Evolutionary conservation across 495 filamentous ascomycete species (phyloP).

Genomic region (Penicillium arizonense): DNA sequence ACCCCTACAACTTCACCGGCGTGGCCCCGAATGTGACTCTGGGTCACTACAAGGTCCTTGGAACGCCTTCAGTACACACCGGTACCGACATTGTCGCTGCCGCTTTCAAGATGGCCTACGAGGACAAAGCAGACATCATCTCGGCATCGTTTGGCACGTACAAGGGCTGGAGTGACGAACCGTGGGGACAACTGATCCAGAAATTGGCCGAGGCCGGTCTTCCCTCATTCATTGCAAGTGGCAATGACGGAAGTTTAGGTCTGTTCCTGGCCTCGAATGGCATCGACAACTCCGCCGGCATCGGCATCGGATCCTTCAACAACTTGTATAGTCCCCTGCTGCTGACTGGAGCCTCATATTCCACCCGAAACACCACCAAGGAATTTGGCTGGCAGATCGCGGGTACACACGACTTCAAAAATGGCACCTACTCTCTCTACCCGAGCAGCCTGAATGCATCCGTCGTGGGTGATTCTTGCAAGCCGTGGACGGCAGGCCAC

Average conservation of each 20-base stretch:
- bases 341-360: constrained; percentile 11
- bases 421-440: constrained; percentile 38
- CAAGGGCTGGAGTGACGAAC: constrained; percentile 50
- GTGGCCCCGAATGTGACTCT: constrained; percentile 54
- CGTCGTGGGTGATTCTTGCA: constrained; percentile 45
- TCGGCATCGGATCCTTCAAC: constrained; percentile 55
- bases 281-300: constrained; percentile 39
- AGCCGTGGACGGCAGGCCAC: constrained; percentile 39
- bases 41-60: constrained; percentile 55
- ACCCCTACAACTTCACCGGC: constrained; percentile 50
- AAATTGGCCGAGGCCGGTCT: constrained; percentile 34
- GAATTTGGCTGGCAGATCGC: constrained; percentile 16
- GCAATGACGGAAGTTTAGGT: constrained; percentile 52
- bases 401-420: constrained; percentile 10
- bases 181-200: constrained; percentile 6
- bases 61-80: constrained; percentile 40
- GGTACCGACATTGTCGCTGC: constrained; percentile 53
- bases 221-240: constrained; percentile 52
- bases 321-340: constrained; percentile 36
- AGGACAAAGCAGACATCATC: constrained; percentile 58
- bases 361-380: constrained; percentile 11
- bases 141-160: constrained; percentile 57
- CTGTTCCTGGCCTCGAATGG: constrained; percentile 49
- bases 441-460: constrained; percentile 46
- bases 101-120: constrained; percentile 55